Evolutionary conservation across 2,329 filamentous ascomycete genomes (phyloP).

Genomic region (Scolecobasidium constrictum): DNA sequence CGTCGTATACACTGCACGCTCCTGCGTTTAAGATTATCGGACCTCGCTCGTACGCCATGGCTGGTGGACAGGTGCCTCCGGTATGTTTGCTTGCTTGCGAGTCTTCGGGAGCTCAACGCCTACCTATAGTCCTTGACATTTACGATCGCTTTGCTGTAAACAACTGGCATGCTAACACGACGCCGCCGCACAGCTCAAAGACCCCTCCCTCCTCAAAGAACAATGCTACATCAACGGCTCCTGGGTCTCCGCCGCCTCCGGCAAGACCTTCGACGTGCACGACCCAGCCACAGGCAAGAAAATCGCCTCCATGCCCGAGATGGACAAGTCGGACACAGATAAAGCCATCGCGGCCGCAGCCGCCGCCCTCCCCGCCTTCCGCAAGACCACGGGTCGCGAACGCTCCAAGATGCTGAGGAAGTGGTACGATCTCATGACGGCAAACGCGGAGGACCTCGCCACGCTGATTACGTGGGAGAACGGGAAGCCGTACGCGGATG

Average conservation of each 20-base stretch:
- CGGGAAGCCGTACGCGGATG: conserved; percentile 62
- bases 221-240: conserved; percentile 83
- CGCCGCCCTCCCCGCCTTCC: conserved; percentile 61
- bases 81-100: too few relatives aligned
- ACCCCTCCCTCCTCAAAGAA: conserved; percentile 62
- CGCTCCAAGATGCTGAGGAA: conserved; percentile 62
- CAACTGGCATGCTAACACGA: background rate
- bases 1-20: conserved; percentile 8
- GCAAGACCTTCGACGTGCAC: conserved; percentile 77
- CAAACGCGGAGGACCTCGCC: conserved; percentile 70
- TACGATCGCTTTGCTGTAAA: too few relatives aligned
- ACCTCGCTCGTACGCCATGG: background rate
- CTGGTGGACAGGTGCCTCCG: background rate
- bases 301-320: conserved; percentile 79
- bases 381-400: conserved; percentile 61
- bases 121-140: too few relatives aligned
- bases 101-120: too few relatives aligned
- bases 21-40: conserved; percentile 7
- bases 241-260: conserved; percentile 77
- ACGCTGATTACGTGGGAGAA: conserved; percentile 84
- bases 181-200: conserved; percentile 28
- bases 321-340: conserved; percentile 65
- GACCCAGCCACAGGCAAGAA: conserved; percentile 70
- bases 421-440: conserved; percentile 73
- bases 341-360: conserved; percentile 75